Conservation (phyloP, 1,284 basidiomycete species). For the Pulchroboletus neoregius region DNA sequence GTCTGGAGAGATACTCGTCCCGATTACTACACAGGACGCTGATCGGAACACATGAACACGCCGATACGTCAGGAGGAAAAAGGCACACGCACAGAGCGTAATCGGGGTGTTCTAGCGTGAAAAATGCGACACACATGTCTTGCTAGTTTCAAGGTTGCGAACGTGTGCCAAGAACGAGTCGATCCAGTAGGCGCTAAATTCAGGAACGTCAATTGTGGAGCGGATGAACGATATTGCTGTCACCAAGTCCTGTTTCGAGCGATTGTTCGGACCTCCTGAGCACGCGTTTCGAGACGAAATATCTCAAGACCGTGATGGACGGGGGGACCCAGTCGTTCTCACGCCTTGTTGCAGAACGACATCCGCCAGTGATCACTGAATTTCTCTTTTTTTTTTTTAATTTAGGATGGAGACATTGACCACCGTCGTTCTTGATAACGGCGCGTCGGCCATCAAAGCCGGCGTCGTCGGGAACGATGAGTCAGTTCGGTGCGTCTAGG, state of each 20-base stretch:
- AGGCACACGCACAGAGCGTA: slow-evolving; percentile 81
- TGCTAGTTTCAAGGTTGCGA: too few species aligned
- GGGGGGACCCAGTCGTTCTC: slow-evolving; percentile 15
- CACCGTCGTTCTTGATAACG: slow-evolving; percentile 80
- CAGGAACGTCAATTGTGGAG: too few species aligned
- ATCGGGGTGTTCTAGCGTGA: slow-evolving; percentile 67
- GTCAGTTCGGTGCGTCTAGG: slow-evolving; percentile 19
- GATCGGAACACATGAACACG: not conserved
- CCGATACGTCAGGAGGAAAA: too few species aligned
- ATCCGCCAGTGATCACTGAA: too few species aligned
- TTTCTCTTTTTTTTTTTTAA: too few species aligned
- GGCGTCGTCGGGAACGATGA: slow-evolving; percentile 43
- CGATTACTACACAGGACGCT: slow-evolving; percentile 75
- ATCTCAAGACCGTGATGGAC: slow-evolving; percentile 2
- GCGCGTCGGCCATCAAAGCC: slow-evolving; percentile 76
- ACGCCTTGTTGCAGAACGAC: slow-evolving; percentile 6
- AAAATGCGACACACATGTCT: slow-evolving; percentile 72
- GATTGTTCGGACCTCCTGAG: not conserved
- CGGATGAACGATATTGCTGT: not conserved
- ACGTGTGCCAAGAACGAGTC: too few species aligned
- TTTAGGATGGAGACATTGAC: slow-evolving; percentile 38
- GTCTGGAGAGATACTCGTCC: slow-evolving; percentile 67
- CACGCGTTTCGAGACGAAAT: slow-evolving; percentile 3
- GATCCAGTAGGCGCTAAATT: too few species aligned
- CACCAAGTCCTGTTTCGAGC: slow-evolving; percentile 7